These are phyloP conservation scores for Colletotrichum lentis DNA, from an alignment of 2,329 filamentous ascomycete genomes.

Conservation along the genomic window DNA sequence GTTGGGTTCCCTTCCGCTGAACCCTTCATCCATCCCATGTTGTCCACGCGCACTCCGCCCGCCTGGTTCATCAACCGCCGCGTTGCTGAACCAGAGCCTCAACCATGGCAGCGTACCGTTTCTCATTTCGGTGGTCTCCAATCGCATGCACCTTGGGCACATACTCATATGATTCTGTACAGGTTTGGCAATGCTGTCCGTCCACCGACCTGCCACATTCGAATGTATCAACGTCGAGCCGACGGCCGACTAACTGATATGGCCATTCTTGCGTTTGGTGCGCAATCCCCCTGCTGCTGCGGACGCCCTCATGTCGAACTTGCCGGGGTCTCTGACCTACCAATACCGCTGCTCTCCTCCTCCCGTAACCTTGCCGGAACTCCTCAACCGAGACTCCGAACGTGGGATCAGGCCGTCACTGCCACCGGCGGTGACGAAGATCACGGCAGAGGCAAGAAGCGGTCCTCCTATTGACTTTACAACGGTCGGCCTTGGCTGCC, in stretches of 20 bases:
- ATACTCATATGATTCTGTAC: slow-evolving; percentile 2
- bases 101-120: slow-evolving; percentile 26
- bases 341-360: slow-evolving; percentile 18
- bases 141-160: slow-evolving; percentile 2
- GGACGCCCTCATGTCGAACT: slow-evolving; percentile 23
- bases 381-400: slow-evolving; percentile 19
- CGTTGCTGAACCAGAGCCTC: slow-evolving; percentile 35
- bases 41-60: slow-evolving; percentile 27
- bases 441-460: slow-evolving; percentile 17
- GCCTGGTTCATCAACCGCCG: slow-evolving; percentile 34
- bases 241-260: slow-evolving; percentile 24
- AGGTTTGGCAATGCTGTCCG: slow-evolving; percentile 8
- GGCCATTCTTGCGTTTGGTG: slow-evolving; percentile 19
- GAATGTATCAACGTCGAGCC: slow-evolving; percentile 18
- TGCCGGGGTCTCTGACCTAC: slow-evolving; percentile 29
- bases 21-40: slow-evolving; percentile 32
- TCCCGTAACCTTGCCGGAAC: slow-evolving; percentile 33
- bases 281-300: slow-evolving; percentile 33
- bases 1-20: slow-evolving; percentile 6
- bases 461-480: slow-evolving; percentile 20
- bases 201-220: slow-evolving; percentile 25
- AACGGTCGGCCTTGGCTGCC: slow-evolving; percentile 6
- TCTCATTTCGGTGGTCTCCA: slow-evolving; percentile 34
- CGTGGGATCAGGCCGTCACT: slow-evolving; percentile 19
- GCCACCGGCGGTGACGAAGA: slow-evolving; percentile 23